These are phyloP conservation scores for Tolypocladium capitatum DNA, from an alignment of 2,329 filamentous ascomycete species.

Conservation along the genomic window DNA sequence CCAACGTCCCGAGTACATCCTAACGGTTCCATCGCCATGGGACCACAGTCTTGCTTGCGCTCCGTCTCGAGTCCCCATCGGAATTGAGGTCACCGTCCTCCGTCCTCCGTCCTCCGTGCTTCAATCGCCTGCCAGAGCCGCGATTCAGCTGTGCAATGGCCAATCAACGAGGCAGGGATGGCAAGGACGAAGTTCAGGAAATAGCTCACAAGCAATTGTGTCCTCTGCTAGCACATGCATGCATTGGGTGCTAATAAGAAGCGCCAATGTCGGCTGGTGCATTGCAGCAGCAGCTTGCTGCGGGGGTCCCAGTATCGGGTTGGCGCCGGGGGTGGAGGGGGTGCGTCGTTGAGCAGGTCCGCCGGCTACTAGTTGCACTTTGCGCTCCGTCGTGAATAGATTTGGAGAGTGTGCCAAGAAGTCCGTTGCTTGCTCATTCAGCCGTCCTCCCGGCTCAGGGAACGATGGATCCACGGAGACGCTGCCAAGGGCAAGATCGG, in stretches of 20 bases:
- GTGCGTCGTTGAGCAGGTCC: not conserved
- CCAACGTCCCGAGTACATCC: not conserved
- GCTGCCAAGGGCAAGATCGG: not conserved
- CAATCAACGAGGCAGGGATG: conserved; percentile 2
- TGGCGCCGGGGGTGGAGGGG: not conserved
- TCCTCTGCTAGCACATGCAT: conserved; percentile 1
- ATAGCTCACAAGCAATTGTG: conserved; percentile 7
- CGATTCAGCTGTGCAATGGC: conserved; percentile 14
- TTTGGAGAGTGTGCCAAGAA: not conserved
- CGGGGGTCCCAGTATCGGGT: not conserved
- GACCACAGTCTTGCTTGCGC: not conserved
- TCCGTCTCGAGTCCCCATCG: not conserved
- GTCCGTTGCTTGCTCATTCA: not conserved
- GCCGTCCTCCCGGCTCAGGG: not conserved
- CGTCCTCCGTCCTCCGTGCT: not conserved
- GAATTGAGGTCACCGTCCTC: not conserved
- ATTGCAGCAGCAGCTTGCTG: not conserved
- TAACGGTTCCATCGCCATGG: not conserved
- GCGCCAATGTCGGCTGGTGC: not conserved
- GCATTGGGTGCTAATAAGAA: not conserved
- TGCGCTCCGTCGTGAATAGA: no score
- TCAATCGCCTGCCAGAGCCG: not conserved
- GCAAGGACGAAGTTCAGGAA: conserved; percentile 1
- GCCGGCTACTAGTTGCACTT: not conserved
- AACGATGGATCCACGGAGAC: not conserved